These are phyloP conservation scores for Shiraia bambusicola DNA, from an alignment of 2,329 filamentous ascomycete species.

Conservation along the genomic window DNA sequence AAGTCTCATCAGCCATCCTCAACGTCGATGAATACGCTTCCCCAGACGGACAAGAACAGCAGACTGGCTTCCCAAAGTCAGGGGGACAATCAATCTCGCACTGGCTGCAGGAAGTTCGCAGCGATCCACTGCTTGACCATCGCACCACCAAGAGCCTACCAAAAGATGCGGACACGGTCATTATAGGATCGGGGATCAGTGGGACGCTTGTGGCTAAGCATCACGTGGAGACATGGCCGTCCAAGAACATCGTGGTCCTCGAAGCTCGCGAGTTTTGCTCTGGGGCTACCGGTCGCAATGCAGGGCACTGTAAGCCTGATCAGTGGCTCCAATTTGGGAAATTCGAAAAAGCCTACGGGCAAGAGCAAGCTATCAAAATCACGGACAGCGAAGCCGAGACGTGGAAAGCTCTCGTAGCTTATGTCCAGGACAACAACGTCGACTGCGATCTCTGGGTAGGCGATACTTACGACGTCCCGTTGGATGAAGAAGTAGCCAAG, in stretches of 20 bases:
- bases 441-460: constrained; percentile 33
- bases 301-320: constrained; percentile 31
- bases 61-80: constrained; percentile 28
- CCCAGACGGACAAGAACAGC: constrained; percentile 2
- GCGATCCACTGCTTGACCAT: constrained; percentile 27
- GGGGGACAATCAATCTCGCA: constrained; percentile 29
- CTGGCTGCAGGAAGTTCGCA: constrained; percentile 33
- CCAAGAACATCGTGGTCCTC: constrained; percentile 20
- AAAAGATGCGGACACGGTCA: constrained; percentile 31
- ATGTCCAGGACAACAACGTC: constrained; percentile 23
- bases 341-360: constrained; percentile 28
- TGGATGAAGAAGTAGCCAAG: constrained; percentile 26
- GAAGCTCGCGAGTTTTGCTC: constrained; percentile 36
- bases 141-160: constrained; percentile 36
- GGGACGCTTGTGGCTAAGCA: constrained; percentile 24
- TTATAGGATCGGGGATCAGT: constrained; percentile 39
- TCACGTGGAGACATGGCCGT: constrained; percentile 22
- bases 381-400: constrained; percentile 29
- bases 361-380: constrained; percentile 30
- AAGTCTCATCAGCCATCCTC: constrained; percentile 9
- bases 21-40: constrained; percentile 25
- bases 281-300: constrained; percentile 33
- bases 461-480: constrained; percentile 29
- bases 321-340: constrained; percentile 30
- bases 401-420: constrained; percentile 23